Evolutionary conservation across 805 yeast genomes (phyloP), one percentile per base, ranked within the genome.

Genomic region (Nakazawaea ambrosiae): DNA sequence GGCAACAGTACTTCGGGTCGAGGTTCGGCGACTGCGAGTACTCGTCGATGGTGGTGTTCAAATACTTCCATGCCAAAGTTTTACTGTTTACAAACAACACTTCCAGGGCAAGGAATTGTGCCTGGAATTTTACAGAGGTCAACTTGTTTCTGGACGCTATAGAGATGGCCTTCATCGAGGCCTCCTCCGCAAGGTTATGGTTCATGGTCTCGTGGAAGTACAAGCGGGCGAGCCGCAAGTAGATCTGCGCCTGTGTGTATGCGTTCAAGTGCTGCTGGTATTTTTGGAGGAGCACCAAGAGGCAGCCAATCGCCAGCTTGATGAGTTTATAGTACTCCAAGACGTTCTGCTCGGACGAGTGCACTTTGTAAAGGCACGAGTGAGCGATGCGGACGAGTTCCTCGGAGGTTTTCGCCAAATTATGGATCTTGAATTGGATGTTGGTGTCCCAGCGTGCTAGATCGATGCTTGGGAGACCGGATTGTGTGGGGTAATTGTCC

Each of bases 161-260:
- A 0, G 53, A 33, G 2, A 60, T 48, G 2, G 67, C 59, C 36
- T 46, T 47, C 50, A 42, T 61, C 22, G 46, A 58, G 53, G 51
- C 62, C 9, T 58, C 61, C 12, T 66, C 66, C 0, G 78, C 78
- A 27, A 54, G 44, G 20, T 60, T 60, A 14, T 54, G 44, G 43
- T 63, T 61, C 3, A 51, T 52, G 0, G 77, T 72, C 39, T 73
- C 78, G 19, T 43, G 42, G 33, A 60, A 57, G 36, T 64, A 57
- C 3, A 69, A 33, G 10, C 48, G 48, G 0, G 73, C 64, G 8
- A 71, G 44, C 28, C 55, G 56, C 36, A 58, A 62, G 29, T 58
- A 56, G 0, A 67, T 45, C 2, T 45, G 34, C 39, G 62, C 60
- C 36, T 63, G 65, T 15, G 54, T 34, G 12, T 43, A 45, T 0